Base-by-base conservation (phyloP, 306 rosid species). In the Gynostemma pentaphyllum region DNA sequence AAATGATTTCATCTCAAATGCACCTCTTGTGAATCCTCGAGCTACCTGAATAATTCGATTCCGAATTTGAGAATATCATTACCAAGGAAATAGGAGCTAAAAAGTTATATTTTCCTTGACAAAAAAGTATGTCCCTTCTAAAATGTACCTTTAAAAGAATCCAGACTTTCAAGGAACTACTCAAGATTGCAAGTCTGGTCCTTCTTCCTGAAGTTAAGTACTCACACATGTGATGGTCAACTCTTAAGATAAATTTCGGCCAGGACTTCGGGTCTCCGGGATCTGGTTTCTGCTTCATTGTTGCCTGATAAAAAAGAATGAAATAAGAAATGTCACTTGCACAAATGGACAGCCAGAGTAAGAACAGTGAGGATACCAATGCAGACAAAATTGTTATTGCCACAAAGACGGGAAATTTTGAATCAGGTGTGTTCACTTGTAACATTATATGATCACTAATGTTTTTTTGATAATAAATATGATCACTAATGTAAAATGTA, bases 101-200 rank as follows among this genome's bases (percentile, higher is more conserved):
- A 10, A 34, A 56, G n/a, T 16, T 16, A 18, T 30, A 9, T 9
- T 55, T 19, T 44, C 19, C 22, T 19, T 41, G 1, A 32, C 4
- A 36, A 13, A 59, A 64, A 68, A 64, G 0, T 54, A 68, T 41
- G 34, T 41, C 40, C 45, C 51, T 12, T 4, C 9, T 29, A 27
- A n/a, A 29, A 54, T 40, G 59, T 86, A 88, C 99, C 95, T 92
- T 92, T 40, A 92, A 67, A 62, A 86, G 70, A 64, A 92, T 86
- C 99, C 96, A 92, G 65, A 81, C 99, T 84, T 87, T 88, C 70
- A 92, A 94, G 66, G 96, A 92, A 69, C 99, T 88, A 47, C 95
- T 88, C 79, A 92, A 76, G 69, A 63, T 77, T 51, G 94, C 99
- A 75, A 92, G 94, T 52, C 89, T 79, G n/a, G 90, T 88, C 75